Base-by-base conservation (phyloP, 2,329 filamentous ascomycete genomes). In the Plenodomus lindquistii region DNA sequence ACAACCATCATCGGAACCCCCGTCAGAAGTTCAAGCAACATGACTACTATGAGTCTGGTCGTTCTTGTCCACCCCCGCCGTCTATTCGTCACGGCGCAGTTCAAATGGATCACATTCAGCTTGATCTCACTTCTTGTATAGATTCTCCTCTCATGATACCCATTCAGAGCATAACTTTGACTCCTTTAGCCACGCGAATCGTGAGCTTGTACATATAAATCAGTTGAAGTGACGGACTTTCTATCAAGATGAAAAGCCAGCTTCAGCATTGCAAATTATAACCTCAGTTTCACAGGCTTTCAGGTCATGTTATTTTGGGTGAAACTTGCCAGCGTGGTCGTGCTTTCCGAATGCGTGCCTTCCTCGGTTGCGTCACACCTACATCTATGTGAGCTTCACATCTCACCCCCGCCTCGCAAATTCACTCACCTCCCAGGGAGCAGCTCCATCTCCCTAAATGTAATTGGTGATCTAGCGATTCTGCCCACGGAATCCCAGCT, bases 111-210 rank as follows among this genome's bases (percentile, higher is more conserved):
- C n/a, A n/a, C n/a, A n/a, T n/a, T 42, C 15, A 29, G 42, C 22
- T 5, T 10, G 22, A 24, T 24, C 22, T 10, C 17, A 40, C 35
- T 13, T 17, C 2, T 13, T 29, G 13, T 37, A 29, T 24, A 44
- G 36, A 31, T 59, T 59, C 65, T 67, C 63, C 67, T 62, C 65
- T 68, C 66, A 64, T 57, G 66, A 69, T 70, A 69, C 67, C 66
- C 65, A 40, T 20, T n/a, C n/a, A n/a, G n/a, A 19, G 35, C n/a
- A n/a, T n/a, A n/a, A n/a, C n/a, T n/a, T n/a, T n/a, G n/a, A n/a
- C n/a, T n/a, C n/a, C n/a, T n/a, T n/a, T n/a, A n/a, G n/a, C n/a
- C n/a, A n/a, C n/a, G n/a, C n/a, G n/a, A n/a, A n/a, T n/a, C n/a
- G n/a, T n/a, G n/a, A n/a, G n/a, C n/a, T n/a, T n/a, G n/a, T n/a